Conservation (phyloP, 2,329 filamentous ascomycete genomes). For the Fusarium lateritium region DNA sequence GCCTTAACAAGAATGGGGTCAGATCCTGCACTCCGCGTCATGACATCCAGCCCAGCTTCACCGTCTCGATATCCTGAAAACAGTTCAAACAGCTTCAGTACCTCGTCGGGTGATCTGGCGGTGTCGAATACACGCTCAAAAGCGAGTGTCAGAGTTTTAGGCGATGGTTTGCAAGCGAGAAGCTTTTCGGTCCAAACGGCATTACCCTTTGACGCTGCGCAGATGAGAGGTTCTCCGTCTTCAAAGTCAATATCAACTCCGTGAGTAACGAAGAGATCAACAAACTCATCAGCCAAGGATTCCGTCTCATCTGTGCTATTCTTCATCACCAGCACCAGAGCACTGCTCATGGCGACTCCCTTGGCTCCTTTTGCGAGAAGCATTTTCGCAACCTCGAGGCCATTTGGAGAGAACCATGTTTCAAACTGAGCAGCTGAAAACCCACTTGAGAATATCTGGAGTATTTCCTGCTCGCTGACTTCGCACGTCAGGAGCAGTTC, state of each 20-base stretch:
- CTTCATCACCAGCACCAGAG: slow-evolving; percentile 63
- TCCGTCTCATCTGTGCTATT: slow-evolving; percentile 57
- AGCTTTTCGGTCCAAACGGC: slow-evolving; percentile 65
- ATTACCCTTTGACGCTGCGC: slow-evolving; percentile 68
- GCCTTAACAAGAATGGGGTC: slow-evolving; percentile 68
- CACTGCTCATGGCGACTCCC: slow-evolving; percentile 62
- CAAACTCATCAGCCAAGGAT: slow-evolving; percentile 61
- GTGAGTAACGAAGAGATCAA: slow-evolving; percentile 57
- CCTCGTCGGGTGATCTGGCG: slow-evolving; percentile 64
- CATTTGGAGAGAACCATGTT: slow-evolving; percentile 64
- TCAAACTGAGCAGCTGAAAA: slow-evolving; percentile 60
- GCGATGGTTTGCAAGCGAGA: slow-evolving; percentile 64
- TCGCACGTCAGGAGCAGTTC: slow-evolving; percentile 59
- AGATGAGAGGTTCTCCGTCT: slow-evolving; percentile 67
- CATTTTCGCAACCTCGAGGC: slow-evolving; percentile 62
- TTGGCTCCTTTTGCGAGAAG: slow-evolving; percentile 65
- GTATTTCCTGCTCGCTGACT: slow-evolving; percentile 61
- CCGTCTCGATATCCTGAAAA: slow-evolving; percentile 67
- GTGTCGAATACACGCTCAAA: slow-evolving; percentile 71
- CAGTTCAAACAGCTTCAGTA: slow-evolving; percentile 64
- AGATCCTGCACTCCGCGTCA: slow-evolving; percentile 59
- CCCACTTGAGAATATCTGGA: slow-evolving; percentile 60
- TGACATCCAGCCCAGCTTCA: slow-evolving; percentile 65
- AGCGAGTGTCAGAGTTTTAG: slow-evolving; percentile 65
- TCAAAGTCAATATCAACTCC: slow-evolving; percentile 66